Percentiles rank a stretch among this genome's conserved stretches.
phyloP scores from a whole-genome alignment of 140 eudicot species.

The Senecio squalidus region DNA sequence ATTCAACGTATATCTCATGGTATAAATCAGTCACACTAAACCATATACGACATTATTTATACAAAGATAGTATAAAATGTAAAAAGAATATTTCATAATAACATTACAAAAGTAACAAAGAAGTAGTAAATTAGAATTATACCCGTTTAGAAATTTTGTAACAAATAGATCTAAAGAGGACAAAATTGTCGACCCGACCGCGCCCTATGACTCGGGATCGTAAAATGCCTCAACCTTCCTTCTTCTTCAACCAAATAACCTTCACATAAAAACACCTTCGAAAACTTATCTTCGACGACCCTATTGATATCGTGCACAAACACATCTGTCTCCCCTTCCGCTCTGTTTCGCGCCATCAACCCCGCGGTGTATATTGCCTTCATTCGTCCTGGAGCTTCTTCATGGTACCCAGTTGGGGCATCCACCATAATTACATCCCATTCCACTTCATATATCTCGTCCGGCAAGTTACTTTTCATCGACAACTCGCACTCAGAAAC shows the following conservation, averaged over 20 bases:
- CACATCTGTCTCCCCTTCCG: conserved; percentile 61
- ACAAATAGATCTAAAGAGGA: conserved; percentile 25
- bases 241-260: conserved; percentile 63
- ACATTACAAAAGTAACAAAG: background rate
- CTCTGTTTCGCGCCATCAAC: conserved; percentile 55
- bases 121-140: conserved; percentile 10
- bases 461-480: conserved; percentile 44
- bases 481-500: conserved; percentile 45
- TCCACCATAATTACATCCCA: conserved; percentile 92
- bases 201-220: conserved; percentile 64
- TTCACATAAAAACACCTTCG: conserved; percentile 63
- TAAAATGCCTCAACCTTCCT: conserved; percentile 72
- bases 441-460: conserved; percentile 54
- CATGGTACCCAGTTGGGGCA: conserved; percentile 78
- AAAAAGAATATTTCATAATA: background rate
- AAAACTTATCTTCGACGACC: conserved; percentile 57
- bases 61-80: background rate
- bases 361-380: conserved; percentile 78
- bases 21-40: no score
- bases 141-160: background rate
- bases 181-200: conserved; percentile 52
- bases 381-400: conserved; percentile 76
- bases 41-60: no score
- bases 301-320: conserved; percentile 82
- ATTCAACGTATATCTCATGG: no score